Evolutionary conservation across 306 rosid genomes (phyloP).

Genomic region (Vicia villosa): DNA sequence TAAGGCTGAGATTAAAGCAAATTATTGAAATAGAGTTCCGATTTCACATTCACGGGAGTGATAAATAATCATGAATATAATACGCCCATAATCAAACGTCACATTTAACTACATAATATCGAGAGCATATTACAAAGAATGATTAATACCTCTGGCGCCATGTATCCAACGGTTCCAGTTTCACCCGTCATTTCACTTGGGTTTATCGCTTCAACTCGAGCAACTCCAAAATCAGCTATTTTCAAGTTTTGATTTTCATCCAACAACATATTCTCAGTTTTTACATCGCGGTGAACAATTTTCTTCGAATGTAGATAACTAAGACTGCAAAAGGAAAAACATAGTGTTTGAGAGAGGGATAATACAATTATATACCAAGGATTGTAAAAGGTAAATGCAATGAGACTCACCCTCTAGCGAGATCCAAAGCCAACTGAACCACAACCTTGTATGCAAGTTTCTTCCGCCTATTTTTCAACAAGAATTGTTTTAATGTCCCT

Average conservation of each 20-base stretch:
- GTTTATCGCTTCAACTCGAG: conserved; percentile 77
- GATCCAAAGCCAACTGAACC: conserved; percentile 80
- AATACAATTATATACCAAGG: conserved; percentile 14
- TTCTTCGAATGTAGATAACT: conserved; percentile 75
- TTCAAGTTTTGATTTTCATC: conserved; percentile 54
- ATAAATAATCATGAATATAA: too few species aligned
- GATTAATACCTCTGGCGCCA: conserved; percentile 85
- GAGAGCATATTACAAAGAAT: neutral
- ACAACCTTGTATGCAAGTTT: conserved; percentile 72
- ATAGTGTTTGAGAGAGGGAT: neutral
- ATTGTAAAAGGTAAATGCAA: neutral
- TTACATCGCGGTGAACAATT: conserved; percentile 81
- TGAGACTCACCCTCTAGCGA: conserved; percentile 70
- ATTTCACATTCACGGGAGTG: too few species aligned
- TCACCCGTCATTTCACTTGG: conserved; percentile 82
- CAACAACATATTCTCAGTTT: conserved; percentile 74
- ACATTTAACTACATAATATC: neutral
- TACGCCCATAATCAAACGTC: conserved; percentile 9
- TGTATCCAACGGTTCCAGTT: conserved; percentile 84
- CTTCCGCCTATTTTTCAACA: conserved; percentile 56
- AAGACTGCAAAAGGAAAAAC: conserved; percentile 50
- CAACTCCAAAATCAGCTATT: conserved; percentile 88
- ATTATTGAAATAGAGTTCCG: neutral
- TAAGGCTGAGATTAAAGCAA: neutral
- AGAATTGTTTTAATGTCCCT: conserved; percentile 71